These are phyloP conservation scores for Dipodascus geniculatus DNA, from an alignment of 805 yeast genomes.

Conservation along the genomic window DNA sequence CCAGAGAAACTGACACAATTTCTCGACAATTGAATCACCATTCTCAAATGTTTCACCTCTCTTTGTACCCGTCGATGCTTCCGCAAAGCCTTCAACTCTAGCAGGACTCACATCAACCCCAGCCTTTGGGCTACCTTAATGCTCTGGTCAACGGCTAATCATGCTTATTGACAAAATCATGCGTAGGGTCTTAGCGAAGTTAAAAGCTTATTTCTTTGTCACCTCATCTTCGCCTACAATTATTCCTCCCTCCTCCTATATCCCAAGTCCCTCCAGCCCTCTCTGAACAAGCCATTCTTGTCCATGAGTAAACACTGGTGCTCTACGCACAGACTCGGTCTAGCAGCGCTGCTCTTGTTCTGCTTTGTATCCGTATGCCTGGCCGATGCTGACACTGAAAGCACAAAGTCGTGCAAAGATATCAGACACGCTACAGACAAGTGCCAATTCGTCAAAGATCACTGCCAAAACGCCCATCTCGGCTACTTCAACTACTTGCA, in stretches of 20 bases:
- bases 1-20: no score
- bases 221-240: background rate
- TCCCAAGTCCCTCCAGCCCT: slow-evolving; percentile 4
- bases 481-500: slow-evolving; percentile 31
- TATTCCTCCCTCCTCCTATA: slow-evolving; percentile 1
- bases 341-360: background rate
- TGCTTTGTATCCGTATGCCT: background rate
- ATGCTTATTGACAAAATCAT: background rate
- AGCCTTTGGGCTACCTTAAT: no score
- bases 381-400: background rate
- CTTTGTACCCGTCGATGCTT: no score
- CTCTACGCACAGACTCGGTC: background rate
- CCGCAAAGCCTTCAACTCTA: no score
- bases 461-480: slow-evolving; percentile 26
- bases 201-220: background rate
- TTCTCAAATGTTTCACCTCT: no score
- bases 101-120: no score
- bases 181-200: background rate
- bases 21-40: no score
- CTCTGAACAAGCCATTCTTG: background rate
- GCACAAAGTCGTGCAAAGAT: slow-evolving; percentile 2
- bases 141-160: no score
- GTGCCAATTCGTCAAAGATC: slow-evolving; percentile 28
- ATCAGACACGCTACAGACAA: slow-evolving; percentile 17
- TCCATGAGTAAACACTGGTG: background rate